Evolutionary conservation across 2,329 filamentous ascomycete species (phyloP), one percentile per base, ranked within the genome.

Genomic region (Pseudogymnoascus sp.): DNA sequence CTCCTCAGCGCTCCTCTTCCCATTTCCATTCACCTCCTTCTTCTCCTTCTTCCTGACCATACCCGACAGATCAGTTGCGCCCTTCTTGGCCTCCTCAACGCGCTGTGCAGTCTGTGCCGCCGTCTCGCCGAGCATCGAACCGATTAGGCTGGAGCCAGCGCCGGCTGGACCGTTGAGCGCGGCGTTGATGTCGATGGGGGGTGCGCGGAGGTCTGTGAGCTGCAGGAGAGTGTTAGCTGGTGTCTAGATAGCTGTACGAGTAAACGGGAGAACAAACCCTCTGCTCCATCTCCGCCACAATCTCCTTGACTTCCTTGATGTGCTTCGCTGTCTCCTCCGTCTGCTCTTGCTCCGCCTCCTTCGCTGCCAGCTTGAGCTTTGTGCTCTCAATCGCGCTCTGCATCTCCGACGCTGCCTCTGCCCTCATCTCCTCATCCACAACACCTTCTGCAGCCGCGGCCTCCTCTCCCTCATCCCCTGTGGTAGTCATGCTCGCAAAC

Each of bases 401-500:
- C 71, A 92, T 84, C 73, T 93, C 83, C 57, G 76, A 76, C 2
- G 84, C 84, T 0, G 88, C 88, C 73, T 92, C 87, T 64, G 87
- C 84, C 58, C 89, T 82, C 69, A 91, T 77, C 12, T 75, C 77
- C 72, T 90, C 86, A 71, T 91, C 87, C 61, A 91, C 78, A n/a
- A 53, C 47, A 11, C 47, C 47, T 63, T 77, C 72, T 3, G 73
- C 71, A 58, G 76, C 75, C 70, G 30, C 75, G n/a, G 76, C 75
- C 18, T 77, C 75, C 3, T 78, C 76, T 20, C 70, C 73, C 47
- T 82, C 80, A 14, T 82, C 82, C 11, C 79, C 75, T 1, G 82
- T 79, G 15, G 79, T 80, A 5, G 86, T 89, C 50, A 94, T 84
- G 0, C 91, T 94, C 3, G 90, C 90, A 68, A 97, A 97, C 71